Evolutionary conservation across 768 basidiomycete genomes (phyloP).

Genomic region (Amanita subjunquillea): DNA sequence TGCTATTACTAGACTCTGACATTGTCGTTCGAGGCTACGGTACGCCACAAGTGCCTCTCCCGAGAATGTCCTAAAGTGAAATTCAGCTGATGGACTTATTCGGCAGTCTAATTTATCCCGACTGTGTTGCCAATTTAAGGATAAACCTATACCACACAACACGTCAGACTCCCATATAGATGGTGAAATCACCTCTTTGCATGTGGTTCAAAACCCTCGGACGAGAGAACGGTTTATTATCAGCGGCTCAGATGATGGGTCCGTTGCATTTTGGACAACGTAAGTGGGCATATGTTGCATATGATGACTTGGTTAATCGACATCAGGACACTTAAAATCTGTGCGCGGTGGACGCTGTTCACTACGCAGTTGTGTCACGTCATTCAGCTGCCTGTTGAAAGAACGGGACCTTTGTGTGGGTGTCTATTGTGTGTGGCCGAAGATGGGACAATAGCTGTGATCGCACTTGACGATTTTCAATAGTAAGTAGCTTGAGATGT

Average conservation of each 20-base stretch:
- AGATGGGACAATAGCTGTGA: conserved; percentile 79
- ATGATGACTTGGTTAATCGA: neutral
- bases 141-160: conserved; percentile 18
- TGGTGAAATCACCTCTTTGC: conserved; percentile 39
- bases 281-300: conserved; percentile 31
- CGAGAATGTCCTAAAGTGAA: neutral
- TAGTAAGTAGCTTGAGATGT: conserved; percentile 35
- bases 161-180: conserved; percentile 36
- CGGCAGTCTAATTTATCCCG: conserved; percentile 34
- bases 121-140: conserved; percentile 19
- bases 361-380: conserved; percentile 51
- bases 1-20: conserved; percentile 49
- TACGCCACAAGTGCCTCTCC: conserved; percentile 19
- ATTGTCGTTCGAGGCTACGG: conserved; percentile 55
- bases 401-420: conserved; percentile 47
- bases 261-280: conserved; percentile 62
- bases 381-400: conserved; percentile 42
- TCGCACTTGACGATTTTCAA: conserved; percentile 64
- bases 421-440: conserved; percentile 63
- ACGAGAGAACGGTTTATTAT: conserved; percentile 56
- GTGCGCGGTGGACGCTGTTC: conserved; percentile 69
- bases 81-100: conserved; percentile 42
- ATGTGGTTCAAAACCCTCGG: conserved; percentile 43
- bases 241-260: conserved; percentile 73
- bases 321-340: conserved; percentile 49